Evolutionary conservation across 805 yeast genomes (phyloP).

Genomic region (Candida boleticola): DNA sequence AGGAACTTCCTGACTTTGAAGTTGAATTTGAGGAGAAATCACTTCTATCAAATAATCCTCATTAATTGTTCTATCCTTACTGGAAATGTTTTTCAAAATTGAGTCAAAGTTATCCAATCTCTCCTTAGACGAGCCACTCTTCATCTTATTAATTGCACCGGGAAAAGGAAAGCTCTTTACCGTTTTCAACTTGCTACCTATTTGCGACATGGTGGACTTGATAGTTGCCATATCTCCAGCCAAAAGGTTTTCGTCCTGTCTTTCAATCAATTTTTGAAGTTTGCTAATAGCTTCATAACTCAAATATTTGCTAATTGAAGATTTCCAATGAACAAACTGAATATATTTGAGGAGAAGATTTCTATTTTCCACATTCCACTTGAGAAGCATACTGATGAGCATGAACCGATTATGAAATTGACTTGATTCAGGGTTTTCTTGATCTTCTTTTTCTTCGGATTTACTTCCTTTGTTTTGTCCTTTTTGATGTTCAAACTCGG

Average conservation of each 20-base stretch:
- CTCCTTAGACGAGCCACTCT: conserved; percentile 11
- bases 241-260: conserved; percentile 36
- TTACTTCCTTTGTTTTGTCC: conserved; percentile 6
- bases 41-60: conserved; percentile 39
- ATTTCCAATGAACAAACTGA: conserved; percentile 32
- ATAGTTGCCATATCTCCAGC: conserved; percentile 57
- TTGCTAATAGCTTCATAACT: conserved; percentile 34
- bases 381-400: conserved; percentile 36
- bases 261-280: conserved; percentile 31
- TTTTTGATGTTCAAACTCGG: conserved; percentile 3
- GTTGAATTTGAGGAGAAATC: conserved; percentile 43
- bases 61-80: conserved; percentile 25
- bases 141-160: neutral
- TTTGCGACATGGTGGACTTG: neutral
- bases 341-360: conserved; percentile 33
- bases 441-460: neutral
- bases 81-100: conserved; percentile 21
- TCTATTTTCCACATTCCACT: conserved; percentile 40
- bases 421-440: conserved; percentile 1
- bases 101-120: conserved; percentile 32
- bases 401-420: conserved; percentile 38
- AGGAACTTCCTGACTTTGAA: conserved; percentile 36
- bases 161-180: neutral
- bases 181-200: neutral
- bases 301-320: conserved; percentile 26